These are phyloP conservation scores for Pseudogymnoascus sp. DNA, from an alignment of 2,329 filamentous ascomycete genomes.

Conservation along the genomic window DNA sequence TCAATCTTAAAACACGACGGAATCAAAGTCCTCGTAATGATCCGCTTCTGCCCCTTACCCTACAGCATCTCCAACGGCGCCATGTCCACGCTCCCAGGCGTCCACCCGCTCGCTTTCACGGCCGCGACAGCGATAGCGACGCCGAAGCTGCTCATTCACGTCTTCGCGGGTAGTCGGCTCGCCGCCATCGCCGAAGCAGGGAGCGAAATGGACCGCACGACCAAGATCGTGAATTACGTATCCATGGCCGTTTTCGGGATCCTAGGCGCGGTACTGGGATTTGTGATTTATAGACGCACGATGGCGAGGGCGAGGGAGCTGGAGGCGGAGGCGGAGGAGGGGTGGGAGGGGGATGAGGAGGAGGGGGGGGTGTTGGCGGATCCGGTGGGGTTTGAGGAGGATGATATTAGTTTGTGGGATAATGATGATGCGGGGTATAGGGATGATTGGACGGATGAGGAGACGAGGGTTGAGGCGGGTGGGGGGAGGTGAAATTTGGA, in stretches of 20 bases:
- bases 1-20: conserved; percentile 87
- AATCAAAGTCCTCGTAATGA: conserved; percentile 79
- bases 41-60: conserved; percentile 83
- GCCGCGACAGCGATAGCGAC: conserved; percentile 72
- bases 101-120: conserved; percentile 66
- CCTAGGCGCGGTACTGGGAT: conserved; percentile 68
- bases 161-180: conserved; percentile 82
- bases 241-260: conserved; percentile 65
- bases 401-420: conserved; percentile 29
- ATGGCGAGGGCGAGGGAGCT: conserved; percentile 55
- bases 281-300: conserved; percentile 71
- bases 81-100: conserved; percentile 84
- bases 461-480: conserved; percentile 15
- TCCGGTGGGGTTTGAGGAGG: conserved; percentile 22
- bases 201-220: conserved; percentile 70
- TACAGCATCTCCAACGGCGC: conserved; percentile 93
- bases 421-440: conserved; percentile 21
- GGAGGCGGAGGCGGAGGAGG: conserved; percentile 24
- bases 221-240: conserved; percentile 75
- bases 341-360: conserved; percentile 15
- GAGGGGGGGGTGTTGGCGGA: conserved; percentile 17
- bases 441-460: conserved; percentile 25
- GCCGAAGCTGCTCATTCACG: conserved; percentile 83
- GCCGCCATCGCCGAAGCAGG: conserved; percentile 75
- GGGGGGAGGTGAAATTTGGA: neutral